Percentiles rank a stretch among this genome's conserved stretches.
Conservation (phyloP, 2,329 filamentous ascomycete species). For the Chaetomium sp. region DNA sequence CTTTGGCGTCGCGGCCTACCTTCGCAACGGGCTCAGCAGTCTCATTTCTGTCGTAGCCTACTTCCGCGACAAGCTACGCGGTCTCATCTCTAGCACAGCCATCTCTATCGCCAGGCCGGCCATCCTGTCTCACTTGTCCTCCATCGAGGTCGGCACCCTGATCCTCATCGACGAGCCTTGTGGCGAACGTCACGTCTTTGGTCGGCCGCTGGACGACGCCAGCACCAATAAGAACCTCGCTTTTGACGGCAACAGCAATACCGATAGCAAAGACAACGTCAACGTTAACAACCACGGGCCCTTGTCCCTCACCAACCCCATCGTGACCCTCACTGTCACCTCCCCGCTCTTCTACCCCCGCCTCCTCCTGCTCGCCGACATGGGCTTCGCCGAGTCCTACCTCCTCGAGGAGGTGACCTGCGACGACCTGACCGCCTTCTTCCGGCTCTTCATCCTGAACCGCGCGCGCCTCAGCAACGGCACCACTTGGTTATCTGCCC, state of each 20-base stretch:
- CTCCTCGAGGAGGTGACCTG: constrained; percentile 73
- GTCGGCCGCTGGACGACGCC: constrained; percentile 38
- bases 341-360: constrained; percentile 63
- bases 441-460: constrained; percentile 74
- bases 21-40: constrained; percentile 37
- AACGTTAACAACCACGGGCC: neutral
- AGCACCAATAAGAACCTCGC: constrained; percentile 34
- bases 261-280: neutral
- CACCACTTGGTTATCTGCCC: constrained; percentile 49
- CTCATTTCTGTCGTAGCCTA: constrained; percentile 41
- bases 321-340: constrained; percentile 36
- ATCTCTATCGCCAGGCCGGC: constrained; percentile 50
- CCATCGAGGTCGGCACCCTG: constrained; percentile 52
- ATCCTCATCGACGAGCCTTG: constrained; percentile 51
- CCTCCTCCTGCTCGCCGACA: constrained; percentile 69
- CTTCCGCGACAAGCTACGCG: constrained; percentile 47
- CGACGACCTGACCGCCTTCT: constrained; percentile 67
- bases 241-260: neutral
- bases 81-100: constrained; percentile 52
- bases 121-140: constrained; percentile 49
- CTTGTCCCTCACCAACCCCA: constrained; percentile 37
- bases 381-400: constrained; percentile 74
- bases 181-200: constrained; percentile 47
- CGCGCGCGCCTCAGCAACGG: constrained; percentile 65
- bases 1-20: constrained; percentile 44